Evolutionary conservation across 306 rosid species (phyloP), one percentile per base, ranked within the genome.

Genomic region (Phaseolus lunatus): DNA sequence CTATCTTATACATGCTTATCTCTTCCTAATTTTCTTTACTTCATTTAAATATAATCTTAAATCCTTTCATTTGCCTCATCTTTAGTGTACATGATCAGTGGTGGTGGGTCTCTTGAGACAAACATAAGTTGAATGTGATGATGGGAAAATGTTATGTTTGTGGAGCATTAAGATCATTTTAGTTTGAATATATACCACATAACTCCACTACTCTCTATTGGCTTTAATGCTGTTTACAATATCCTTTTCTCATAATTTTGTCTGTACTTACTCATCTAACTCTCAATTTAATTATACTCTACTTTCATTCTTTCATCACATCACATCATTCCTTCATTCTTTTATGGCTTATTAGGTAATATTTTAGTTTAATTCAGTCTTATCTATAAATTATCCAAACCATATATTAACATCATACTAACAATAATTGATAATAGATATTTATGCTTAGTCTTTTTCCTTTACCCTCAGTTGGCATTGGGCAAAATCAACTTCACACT

Each of bases 81-180:
- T 80, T 89, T 88, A 37, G 76, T 74, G 5, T 78, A 84, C 91
- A 89, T 70, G 80, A 86, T 82, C 67, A 81, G 87, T 83, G 84
- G 75, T 27, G 62, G 75, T 76, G 73, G 83, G 71, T 52, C 70
- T 72, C 53, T 58, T 35, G 58, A 82, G 85, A 85, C 77, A 78
- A 83, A 78, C 87, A 72, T 78, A 15, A 1, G 64, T 83, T 75
- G 85, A 80, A 81, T 85, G 82, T 75, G 83, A 86, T 75, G 87
- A 90, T 77, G 81, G 76, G 81, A 84, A 89, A 85, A 48, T 67
- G 81, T 89, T 62, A 84, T 88, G 83, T 80, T 71, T 45, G 84
- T 85, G 92, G 87, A 86, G 87, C 89, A 89, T 72, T 77, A 56
- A 43, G 75, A 70, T 67, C 39, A 73, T 64, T 47, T 67, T 78